phyloP scores from a whole-genome alignment of 1,284 basidiomycete species.

The Ganoderma lucidum region DNA sequence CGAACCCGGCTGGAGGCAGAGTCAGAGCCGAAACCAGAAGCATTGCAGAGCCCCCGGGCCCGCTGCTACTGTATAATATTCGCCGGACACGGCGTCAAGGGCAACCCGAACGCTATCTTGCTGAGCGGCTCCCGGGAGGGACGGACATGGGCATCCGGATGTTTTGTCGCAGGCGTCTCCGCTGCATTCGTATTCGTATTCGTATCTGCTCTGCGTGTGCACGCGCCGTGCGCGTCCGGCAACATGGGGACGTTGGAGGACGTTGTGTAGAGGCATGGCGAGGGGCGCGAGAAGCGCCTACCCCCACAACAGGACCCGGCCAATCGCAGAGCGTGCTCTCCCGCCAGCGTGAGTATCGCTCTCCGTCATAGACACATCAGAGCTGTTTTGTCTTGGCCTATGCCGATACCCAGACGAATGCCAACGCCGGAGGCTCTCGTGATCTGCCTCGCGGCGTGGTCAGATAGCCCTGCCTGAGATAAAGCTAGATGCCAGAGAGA shows the following conservation, averaged over 20 bases:
- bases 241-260: not conserved
- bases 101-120: not conserved
- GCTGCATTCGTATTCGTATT: not conserved
- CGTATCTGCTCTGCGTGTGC: not conserved
- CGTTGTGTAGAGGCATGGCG: not conserved
- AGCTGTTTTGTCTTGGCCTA: not conserved
- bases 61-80: not conserved
- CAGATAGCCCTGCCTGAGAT: slow-evolving; percentile 10
- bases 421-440: not conserved
- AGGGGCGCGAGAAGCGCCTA: not conserved
- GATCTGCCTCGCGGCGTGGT: slow-evolving; percentile 1
- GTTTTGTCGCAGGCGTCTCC: not conserved
- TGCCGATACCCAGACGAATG: not conserved
- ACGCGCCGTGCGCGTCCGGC: slow-evolving; percentile 4
- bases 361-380: not conserved
- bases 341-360: not conserved
- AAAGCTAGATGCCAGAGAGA: not conserved
- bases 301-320: not conserved
- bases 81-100: not conserved
- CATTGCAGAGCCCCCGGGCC: not conserved
- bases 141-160: slow-evolving; percentile 4
- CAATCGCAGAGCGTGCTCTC: not conserved
- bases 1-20: slow-evolving; percentile 1
- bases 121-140: slow-evolving; percentile 2
- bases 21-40: not conserved